These are phyloP conservation scores for Chrysopogon serrulatus DNA, from an alignment of 176 grass and related monocot genomes.

Conservation along the genomic window DNA sequence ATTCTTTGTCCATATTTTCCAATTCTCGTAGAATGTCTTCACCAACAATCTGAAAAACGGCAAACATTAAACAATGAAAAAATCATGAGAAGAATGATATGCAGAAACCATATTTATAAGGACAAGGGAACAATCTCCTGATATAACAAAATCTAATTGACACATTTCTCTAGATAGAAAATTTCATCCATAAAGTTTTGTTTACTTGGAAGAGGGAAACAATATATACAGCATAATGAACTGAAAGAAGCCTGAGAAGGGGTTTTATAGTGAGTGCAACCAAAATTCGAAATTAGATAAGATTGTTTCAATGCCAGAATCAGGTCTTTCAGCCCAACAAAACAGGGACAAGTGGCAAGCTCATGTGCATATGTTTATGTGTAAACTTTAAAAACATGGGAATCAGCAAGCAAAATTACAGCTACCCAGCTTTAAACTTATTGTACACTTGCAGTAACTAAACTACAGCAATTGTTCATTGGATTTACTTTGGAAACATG, in stretches of 20 bases:
- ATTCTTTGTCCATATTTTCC: slow-evolving; percentile 88
- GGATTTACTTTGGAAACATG: slow-evolving; percentile 14
- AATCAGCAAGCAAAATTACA: neutral
- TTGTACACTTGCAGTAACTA: neutral
- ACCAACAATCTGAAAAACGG: slow-evolving; percentile 63
- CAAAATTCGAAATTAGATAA: neutral
- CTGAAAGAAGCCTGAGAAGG: neutral
- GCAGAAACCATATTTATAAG: neutral
- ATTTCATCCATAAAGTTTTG: neutral
- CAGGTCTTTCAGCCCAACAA: neutral
- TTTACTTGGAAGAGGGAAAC: neutral
- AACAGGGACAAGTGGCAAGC: neutral
- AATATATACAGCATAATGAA: neutral
- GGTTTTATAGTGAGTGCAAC: slow-evolving; percentile 12
- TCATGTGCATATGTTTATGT: neutral
- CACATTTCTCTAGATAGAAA: neutral
- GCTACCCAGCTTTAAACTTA: neutral
- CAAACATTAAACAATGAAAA: slow-evolving; percentile 19
- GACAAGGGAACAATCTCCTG: slow-evolving; percentile 15
- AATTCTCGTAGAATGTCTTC: slow-evolving; percentile 79
- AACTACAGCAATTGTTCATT: slow-evolving; percentile 4
- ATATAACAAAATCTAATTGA: neutral
- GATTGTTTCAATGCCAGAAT: neutral
- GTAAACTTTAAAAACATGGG: neutral
- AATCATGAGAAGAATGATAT: slow-evolving; percentile 8